Conservation (phyloP, 139 green algal genomes). For the Ettlia oleoabundans region DNA sequence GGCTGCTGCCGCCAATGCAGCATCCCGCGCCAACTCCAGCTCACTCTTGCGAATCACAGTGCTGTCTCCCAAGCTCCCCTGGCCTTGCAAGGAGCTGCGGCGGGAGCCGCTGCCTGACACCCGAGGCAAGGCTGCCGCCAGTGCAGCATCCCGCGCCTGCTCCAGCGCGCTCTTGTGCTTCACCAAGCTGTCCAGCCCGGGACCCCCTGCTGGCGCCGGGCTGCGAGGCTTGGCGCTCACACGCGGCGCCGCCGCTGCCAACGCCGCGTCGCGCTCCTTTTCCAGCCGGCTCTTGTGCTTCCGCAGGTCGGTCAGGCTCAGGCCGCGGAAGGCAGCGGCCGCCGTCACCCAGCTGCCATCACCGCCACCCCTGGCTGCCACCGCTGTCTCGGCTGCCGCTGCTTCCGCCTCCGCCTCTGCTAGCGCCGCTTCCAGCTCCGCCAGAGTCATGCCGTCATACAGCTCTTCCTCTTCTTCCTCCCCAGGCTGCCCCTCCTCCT, state of each 20-base stretch:
- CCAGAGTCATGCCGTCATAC: conserved; percentile 12
- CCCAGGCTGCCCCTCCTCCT: not conserved
- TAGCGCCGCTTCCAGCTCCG: conserved; percentile 15
- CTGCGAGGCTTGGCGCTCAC: not conserved
- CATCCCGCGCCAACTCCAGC: conserved; percentile 31
- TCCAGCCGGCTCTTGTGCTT: conserved; percentile 33
- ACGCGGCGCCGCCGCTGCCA: conserved; percentile 9
- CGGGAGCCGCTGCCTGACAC: not conserved
- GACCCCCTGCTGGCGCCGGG: not conserved
- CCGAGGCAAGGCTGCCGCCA: not conserved
- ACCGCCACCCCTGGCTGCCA: not conserved
- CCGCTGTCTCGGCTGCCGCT: not conserved
- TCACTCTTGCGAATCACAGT: conserved; percentile 9
- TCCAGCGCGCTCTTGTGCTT: conserved; percentile 1
- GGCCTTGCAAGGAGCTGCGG: not conserved
- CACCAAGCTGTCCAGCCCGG: not conserved
- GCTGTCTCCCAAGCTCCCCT: not conserved
- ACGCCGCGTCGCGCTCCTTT: not conserved
- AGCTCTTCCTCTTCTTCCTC: not conserved
- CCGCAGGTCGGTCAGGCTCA: not conserved
- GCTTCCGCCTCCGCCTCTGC: not conserved
- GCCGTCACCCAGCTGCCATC: conserved; percentile 19
- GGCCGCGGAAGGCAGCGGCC: conserved; percentile 21
- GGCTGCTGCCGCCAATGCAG: conserved; percentile 9
- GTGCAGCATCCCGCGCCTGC: not conserved